Percentiles rank a stretch among this genome's conserved stretches.
These are phyloP conservation scores for Globisporangium abappressorium DNA, from an alignment of 352 stramenopile genomes.

Conservation along the genomic window DNA sequence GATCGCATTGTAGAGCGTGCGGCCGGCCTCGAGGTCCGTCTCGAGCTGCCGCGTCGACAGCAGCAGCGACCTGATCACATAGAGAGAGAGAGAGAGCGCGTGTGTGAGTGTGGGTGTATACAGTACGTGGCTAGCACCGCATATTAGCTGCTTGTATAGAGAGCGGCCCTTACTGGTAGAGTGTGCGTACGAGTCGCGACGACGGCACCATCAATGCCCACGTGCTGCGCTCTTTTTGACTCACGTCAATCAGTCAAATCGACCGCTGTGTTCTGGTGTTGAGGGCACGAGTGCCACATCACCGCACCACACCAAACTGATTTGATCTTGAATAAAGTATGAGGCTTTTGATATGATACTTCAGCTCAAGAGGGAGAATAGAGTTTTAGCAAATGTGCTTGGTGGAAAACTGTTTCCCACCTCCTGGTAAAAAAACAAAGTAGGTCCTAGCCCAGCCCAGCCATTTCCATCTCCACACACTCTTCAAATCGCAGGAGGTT, in stretches of 20 bases:
- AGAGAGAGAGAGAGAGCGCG: background rate
- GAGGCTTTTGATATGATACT: background rate
- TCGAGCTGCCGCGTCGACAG: constrained; percentile 55
- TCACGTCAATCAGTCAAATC: background rate
- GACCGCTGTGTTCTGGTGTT: background rate
- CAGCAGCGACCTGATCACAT: constrained; percentile 39
- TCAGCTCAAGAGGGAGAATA: background rate
- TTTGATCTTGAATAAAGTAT: background rate
- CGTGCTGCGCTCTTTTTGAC: constrained; percentile 1
- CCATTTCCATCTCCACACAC: background rate
- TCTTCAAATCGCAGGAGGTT: background rate
- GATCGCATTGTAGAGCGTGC: constrained; percentile 59
- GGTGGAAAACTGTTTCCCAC: background rate
- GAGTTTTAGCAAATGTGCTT: background rate
- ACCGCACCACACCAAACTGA: background rate
- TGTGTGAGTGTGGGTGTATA: background rate
- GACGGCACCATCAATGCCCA: constrained; percentile 10
- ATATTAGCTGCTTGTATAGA: background rate
- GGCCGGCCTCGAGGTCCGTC: constrained; percentile 38
- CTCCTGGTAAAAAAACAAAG: background rate
- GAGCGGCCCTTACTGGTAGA: constrained; percentile 33
- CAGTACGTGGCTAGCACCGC: background rate
- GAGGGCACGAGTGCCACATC: background rate
- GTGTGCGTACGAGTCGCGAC: constrained; percentile 31
- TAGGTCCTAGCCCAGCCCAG: background rate